Percentiles rank a stretch among this genome's conserved stretches.
These are phyloP conservation scores for Fragaria iinumae DNA, from an alignment of 306 rosid genomes.

Conservation along the genomic window DNA sequence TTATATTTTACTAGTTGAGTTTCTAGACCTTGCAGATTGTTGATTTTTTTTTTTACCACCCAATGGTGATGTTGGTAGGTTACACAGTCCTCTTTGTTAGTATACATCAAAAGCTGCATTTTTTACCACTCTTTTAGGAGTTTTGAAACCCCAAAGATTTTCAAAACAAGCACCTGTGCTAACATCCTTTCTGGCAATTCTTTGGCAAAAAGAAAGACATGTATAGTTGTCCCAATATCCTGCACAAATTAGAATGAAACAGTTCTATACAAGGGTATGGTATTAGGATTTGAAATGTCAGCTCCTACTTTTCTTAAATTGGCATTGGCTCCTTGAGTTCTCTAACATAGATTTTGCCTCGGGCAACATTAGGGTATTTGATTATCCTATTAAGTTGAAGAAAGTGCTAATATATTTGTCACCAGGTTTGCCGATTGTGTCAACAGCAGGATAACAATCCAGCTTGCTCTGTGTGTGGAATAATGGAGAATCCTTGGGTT, in stretches of 20 bases:
- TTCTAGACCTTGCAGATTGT: background rate
- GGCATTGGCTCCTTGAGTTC: background rate
- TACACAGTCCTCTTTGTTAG: background rate
- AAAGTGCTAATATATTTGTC: constrained; percentile 32
- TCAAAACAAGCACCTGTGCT: background rate
- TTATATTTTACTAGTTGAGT: background rate
- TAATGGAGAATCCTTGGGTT: constrained; percentile 70
- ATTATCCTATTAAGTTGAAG: constrained; percentile 17
- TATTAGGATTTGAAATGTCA: background rate
- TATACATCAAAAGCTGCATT: background rate
- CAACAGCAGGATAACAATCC: constrained; percentile 84
- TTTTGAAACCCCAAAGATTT: background rate
- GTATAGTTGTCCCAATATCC: background rate
- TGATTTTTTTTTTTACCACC: background rate
- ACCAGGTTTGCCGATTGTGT: constrained; percentile 84
- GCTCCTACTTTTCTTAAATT: background rate
- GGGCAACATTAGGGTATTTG: background rate
- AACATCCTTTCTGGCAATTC: background rate
- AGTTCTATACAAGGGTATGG: background rate
- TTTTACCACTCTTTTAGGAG: background rate
- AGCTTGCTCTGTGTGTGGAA: constrained; percentile 73
- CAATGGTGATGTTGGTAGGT: background rate
- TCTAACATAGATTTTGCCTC: background rate
- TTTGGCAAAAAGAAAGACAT: background rate
- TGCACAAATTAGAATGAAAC: background rate